Percentiles rank a stretch among this genome's conserved stretches.
Evolutionary conservation across 2,329 filamentous ascomycete species (phyloP).

Genomic region (Didymella segeticola): DNA sequence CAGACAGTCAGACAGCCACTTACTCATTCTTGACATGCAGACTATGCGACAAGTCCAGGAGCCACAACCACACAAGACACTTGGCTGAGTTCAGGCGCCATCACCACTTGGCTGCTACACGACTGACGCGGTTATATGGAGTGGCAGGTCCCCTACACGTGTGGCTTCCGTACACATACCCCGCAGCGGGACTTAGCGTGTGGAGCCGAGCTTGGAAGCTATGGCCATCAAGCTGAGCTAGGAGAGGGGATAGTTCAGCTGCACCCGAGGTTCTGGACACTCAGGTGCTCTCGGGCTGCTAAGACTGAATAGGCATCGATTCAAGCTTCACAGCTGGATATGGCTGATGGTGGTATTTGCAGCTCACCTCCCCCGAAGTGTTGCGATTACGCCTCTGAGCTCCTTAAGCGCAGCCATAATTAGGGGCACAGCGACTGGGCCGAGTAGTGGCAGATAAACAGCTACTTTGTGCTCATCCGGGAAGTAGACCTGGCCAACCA

Average conservation of each 20-base stretch:
- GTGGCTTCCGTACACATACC: neutral
- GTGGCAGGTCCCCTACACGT: neutral
- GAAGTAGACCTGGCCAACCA: slow-evolving; percentile 99
- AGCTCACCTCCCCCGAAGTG: slow-evolving; percentile 3
- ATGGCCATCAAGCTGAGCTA: slow-evolving; percentile 7
- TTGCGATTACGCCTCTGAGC: slow-evolving; percentile 31
- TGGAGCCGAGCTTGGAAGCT: slow-evolving; percentile 7
- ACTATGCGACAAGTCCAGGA: neutral
- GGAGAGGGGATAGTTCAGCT: slow-evolving; percentile 1
- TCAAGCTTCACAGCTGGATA: neutral
- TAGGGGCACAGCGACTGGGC: slow-evolving; percentile 88
- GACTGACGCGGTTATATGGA: neutral
- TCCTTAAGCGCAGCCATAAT: slow-evolving; percentile 85
- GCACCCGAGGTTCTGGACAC: slow-evolving; percentile 7
- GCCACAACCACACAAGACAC: neutral
- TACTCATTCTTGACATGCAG: neutral
- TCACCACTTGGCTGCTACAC: neutral
- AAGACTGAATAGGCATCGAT: neutral
- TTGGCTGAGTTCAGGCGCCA: neutral
- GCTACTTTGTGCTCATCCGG: slow-evolving; percentile 98
- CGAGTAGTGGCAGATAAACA: slow-evolving; percentile 89
- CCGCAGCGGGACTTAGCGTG: slow-evolving; percentile 11
- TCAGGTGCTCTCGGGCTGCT: neutral
- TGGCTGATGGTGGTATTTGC: neutral
- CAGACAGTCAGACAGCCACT: neutral